Evolutionary conservation across 2,329 filamentous ascomycete species (phyloP), one percentile per base, ranked within the genome.

Genomic region (Cladosporium sphaerospermum): DNA sequence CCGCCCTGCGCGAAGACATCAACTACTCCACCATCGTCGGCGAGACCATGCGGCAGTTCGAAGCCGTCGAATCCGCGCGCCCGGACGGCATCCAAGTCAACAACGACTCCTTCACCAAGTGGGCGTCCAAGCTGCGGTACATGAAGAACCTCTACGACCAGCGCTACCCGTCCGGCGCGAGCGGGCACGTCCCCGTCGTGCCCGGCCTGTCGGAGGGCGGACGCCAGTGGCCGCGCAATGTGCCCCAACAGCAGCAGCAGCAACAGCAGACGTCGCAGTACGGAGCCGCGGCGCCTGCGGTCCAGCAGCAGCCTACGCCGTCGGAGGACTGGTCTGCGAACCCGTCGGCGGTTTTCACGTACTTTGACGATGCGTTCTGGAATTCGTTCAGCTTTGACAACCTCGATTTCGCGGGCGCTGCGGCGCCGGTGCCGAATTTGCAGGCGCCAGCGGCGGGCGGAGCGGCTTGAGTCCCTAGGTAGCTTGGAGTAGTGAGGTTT

Each of bases 61-160:
- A 54, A 11, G 52, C 53, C 2, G 46, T 55, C 3, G 57, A 60
- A 4, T 19, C 43, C 3, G 19, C 37, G 2, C 37, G 19, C 4
- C 16, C 49, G 2, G 64, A 66, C 32, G 64, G 63, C 7, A 52
- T 65, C 9, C 37, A 45, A 2, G 46, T 65, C 52, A 57, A 62
- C 32, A 66, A 66, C 47, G 60, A 66, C 11, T 54, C 56, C n/a
- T 66, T 67, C 52, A 48, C 42, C n/a, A 62, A 62, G 41, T 67
- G 64, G 64, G 56, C 61, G 5, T 53, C 59, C 7, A 57, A 61
- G 3, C 37, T 64, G 2, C 54, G 61, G 11, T 66, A 58, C 55
- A 62, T 65, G 59, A 61, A 61, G 53, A 54, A 54, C 8, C 54
- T 65, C 5, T 66, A 62, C 49, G 61, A 65, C 13, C 42, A 58